Base-by-base conservation (phyloP, 306 rosid species). In the Prunus padus region DNA sequence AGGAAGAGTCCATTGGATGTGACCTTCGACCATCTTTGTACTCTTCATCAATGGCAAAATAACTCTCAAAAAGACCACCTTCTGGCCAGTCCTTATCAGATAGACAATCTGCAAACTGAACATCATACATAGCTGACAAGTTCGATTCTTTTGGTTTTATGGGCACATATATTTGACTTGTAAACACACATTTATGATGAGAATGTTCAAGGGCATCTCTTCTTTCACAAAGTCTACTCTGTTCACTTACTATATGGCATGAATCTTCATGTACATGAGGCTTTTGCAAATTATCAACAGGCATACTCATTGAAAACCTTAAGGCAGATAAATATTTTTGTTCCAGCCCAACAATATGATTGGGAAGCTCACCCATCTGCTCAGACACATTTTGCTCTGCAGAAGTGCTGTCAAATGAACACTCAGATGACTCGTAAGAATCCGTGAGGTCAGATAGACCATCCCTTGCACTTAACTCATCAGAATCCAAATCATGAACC, bases 381-480 rank as follows among this genome's bases (percentile, higher is more conserved):
- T 92, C 84, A 26, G 79, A 78, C 77, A 84, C 88, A 67, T 76
- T 63, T 81, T 85, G 84, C 76, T 86, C 97, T 80, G 85, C 97
- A 67, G 83, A 73, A 74, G 87, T 79, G 78, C 67, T 63, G 69
- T 84, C 81, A 75, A 84, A 85, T 61, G 87, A 86, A 83, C 83
- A 86, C 71, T 87, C 97, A 73, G 96, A 87, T 66, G 86, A 82
- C 77, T 76, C 88, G 22, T 62, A 78, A 16, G 69, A 49, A 73
- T 87, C 89, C 72, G 69, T 87, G 79, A 69, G 75, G 77, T 71
- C 71, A 68, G 82, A 82, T 77, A 79, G 55, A 54, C 79, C 85
- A 33, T 89, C 90, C 64, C 44, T 63, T 64, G 86, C 75, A 74
- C 87, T 81, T 69, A 93, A 92, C 76, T 80, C 89, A 55, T 86